Base-by-base conservation (phyloP, 306 rosid genomes). In the Prosopis cineraria region DNA sequence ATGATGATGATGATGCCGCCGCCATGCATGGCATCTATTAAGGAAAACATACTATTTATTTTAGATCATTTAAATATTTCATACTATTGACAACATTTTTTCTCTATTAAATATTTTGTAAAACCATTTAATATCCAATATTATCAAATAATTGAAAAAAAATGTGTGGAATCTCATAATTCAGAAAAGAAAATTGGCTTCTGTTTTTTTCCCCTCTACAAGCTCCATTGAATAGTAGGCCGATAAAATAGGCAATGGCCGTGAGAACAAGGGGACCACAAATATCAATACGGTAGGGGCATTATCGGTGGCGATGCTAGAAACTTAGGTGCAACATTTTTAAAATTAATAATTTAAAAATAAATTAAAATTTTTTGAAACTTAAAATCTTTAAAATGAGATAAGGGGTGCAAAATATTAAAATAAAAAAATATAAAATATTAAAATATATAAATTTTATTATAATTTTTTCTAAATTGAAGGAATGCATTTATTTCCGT, bases 231-330 rank as follows among this genome's bases (percentile, higher is more conserved):
- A n/a, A n/a, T 19, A 50, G 6, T 17, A 7, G 12, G 27, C 27
- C 27, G 6, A n/a, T 11, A 50, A n/a, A 50, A n/a, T n/a, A n/a
- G n/a, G n/a, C n/a, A 50, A 17, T 47, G 53, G 22, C 2, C 10
- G n/a, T 19, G n/a, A 6, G 10, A 25, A 50, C 56, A n/a, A 50
- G 52, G 80, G 85, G 83, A 73, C 83, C 85, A 78, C 67, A 65
- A 3, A 7, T 17, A n/a, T n/a, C n/a, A n/a, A n/a, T 6, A 50
- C 12, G 0, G 55, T 3, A 50, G 53, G 53, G 53, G 53, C 53
- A n/a, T n/a, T n/a, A n/a, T n/a, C n/a, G n/a, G n/a, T n/a, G n/a
- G n/a, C n/a, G n/a, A n/a, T n/a, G n/a, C n/a, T n/a, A n/a, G n/a
- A n/a, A n/a, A n/a, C n/a, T n/a, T n/a, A n/a, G n/a, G n/a, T n/a